Evolutionary conservation across 768 basidiomycete genomes (phyloP), one percentile per base, ranked within the genome.

Genomic region (Phaeolepiota aurea): DNA sequence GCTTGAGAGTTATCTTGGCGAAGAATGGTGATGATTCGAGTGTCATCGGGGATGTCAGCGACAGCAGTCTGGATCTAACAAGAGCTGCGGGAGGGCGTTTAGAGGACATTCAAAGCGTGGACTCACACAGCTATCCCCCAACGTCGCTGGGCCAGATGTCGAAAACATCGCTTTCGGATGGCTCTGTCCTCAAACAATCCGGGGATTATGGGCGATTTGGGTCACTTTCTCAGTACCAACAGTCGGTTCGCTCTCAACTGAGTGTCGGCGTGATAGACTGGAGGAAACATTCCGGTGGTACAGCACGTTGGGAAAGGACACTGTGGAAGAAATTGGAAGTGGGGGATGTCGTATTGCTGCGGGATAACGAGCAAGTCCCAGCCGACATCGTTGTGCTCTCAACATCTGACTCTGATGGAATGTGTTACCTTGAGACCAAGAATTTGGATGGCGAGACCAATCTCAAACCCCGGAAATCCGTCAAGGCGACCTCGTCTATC

Each of bases 251-350:
- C 41, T 77, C 77, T 12, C 72, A 70, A 3, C 64, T 74, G 10
- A 75, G 71, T 16, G 48, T 72, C 4, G 87, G 89, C 10, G 89
- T 91, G 20, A 66, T 96, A n/a, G 84, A 94, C 55, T 91, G 81
- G 76, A 68, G 64, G 35, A 77, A 77, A 36, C 77, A 75, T 25
- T 63, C 74, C 2, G 67, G 67, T 2, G 90, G 90, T 0, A 75
- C 80, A 3, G 82, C 89, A 2, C 70, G 72, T 19, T 98, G 94
- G 94, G 92, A 97, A 55, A 70, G 94, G 41, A 98, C 94, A 11
- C 65, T 98, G 1, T 98, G 94, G 94, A 97, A 98, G 71, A 97
- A 98, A 69, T 71, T 98, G 32, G 92, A 96, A 55, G 92, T 97
- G 9, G 94, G 94, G n/a, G 94, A 98, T 55, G 63, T 97, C 15